Evolutionary conservation across 768 basidiomycete genomes (phyloP).

Genomic region (Gautieria morchelliformis): DNA sequence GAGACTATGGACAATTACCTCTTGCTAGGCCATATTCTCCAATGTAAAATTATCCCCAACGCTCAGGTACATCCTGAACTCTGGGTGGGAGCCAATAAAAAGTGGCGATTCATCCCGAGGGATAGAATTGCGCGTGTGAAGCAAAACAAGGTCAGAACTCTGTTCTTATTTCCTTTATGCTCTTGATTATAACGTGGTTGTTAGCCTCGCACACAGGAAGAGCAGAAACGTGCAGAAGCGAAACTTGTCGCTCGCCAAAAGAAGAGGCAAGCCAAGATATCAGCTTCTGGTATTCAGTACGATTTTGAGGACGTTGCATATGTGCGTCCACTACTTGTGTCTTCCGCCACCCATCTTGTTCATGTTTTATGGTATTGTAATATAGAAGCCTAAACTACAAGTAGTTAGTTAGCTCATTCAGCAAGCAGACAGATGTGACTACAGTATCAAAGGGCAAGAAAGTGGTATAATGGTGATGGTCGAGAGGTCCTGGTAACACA

Average conservation of each 20-base stretch:
- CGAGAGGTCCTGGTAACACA: no score
- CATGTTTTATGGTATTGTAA: no score
- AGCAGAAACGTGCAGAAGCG: conserved; percentile 53
- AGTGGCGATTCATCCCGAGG: conserved; percentile 70
- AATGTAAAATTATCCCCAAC: conserved; percentile 82
- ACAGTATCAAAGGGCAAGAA: no score
- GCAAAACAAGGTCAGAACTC: conserved; percentile 66
- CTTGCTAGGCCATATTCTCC: conserved; percentile 86
- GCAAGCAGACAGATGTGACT: no score
- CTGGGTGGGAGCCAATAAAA: conserved; percentile 95
- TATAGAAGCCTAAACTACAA: no score
- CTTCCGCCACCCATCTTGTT: neutral
- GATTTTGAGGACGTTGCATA: conserved; percentile 76
- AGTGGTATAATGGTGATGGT: no score
- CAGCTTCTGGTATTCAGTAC: conserved; percentile 77
- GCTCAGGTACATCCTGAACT: conserved; percentile 87
- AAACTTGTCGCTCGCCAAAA: conserved; percentile 70
- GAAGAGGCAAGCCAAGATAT: conserved; percentile 68
- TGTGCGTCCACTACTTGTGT: conserved; percentile 37
- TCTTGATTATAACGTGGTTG: neutral
- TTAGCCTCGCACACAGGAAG: conserved; percentile 65
- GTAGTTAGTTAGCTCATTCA: no score
- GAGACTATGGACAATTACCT: conserved; percentile 99
- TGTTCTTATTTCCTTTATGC: neutral
- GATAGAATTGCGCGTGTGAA: conserved; percentile 59